A percentile compares a stretch with the other conserved stretches of the same genome.
Evolutionary conservation across 768 basidiomycete species (phyloP).

Genomic region (Xerocomellus dryophilus): DNA sequence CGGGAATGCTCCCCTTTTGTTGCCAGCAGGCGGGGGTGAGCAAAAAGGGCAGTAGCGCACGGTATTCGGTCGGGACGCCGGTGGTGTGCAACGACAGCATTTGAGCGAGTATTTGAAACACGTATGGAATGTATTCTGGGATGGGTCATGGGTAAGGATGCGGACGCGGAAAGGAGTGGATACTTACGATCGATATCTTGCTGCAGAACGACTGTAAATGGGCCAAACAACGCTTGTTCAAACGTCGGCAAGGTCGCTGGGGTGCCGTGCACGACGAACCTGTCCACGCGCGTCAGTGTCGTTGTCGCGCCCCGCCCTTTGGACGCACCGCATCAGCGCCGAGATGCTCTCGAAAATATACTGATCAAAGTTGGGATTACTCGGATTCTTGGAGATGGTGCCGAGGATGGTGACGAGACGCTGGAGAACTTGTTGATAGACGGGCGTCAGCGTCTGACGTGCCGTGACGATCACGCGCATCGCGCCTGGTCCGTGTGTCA

Average conservation of each 20-base stretch:
- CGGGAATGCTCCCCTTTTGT: conserved; percentile 92
- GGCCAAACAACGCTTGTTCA: conserved; percentile 78
- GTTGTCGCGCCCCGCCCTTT: not conserved
- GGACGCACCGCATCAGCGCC: conserved; percentile 75
- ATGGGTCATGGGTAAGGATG: not conserved
- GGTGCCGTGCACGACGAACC: conserved; percentile 77
- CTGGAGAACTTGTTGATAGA: conserved; percentile 59
- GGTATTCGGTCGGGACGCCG: conserved; percentile 73
- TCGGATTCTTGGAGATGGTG: conserved; percentile 90
- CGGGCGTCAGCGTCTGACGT: conserved; percentile 68
- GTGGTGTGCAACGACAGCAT: conserved; percentile 80
- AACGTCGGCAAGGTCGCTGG: conserved; percentile 68
- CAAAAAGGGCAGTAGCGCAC: conserved; percentile 73
- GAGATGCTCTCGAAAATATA: conserved; percentile 96
- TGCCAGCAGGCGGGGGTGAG: conserved; percentile 87
- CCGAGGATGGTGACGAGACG: conserved; percentile 83
- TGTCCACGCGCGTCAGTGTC: conserved; percentile 26
- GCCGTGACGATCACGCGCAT: conserved; percentile 94
- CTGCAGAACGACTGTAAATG: conserved; percentile 83
- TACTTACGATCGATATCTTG: conserved; percentile 87
- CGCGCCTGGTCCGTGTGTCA: conserved; percentile 52
- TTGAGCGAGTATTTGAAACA: conserved; percentile 94
- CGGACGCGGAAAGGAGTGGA: not conserved
- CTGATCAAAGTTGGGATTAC: conserved; percentile 97
- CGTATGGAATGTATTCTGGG: conserved; percentile 90